These are phyloP conservation scores for Physcia stellaris DNA, from an alignment of 495 filamentous ascomycete species.

Conservation along the genomic window DNA sequence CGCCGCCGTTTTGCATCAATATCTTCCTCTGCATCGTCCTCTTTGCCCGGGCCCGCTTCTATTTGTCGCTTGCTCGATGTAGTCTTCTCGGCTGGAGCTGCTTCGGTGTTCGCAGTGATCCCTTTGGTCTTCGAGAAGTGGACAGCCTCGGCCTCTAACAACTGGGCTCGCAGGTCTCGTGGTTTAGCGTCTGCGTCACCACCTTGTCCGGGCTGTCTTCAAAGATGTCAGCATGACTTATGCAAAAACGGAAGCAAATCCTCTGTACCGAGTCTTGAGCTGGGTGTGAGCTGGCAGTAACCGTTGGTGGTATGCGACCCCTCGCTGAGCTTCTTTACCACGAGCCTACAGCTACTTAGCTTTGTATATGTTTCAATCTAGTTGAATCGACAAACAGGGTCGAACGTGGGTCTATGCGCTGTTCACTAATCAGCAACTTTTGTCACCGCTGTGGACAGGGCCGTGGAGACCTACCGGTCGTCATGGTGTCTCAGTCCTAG, in stretches of 20 bases:
- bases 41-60: slow-evolving; percentile 30
- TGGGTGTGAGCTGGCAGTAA: slow-evolving; percentile 85
- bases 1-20: slow-evolving; percentile 71
- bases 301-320: slow-evolving; percentile 91
- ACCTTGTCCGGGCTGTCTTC: slow-evolving; percentile 75
- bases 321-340: slow-evolving; percentile 88
- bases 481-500: slow-evolving; percentile 17
- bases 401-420: slow-evolving; percentile 19
- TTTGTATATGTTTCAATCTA: too few species aligned
- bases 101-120: slow-evolving; percentile 23
- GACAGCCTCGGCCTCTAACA: slow-evolving; percentile 74
- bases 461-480: slow-evolving; percentile 16
- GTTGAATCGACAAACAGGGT: slow-evolving; percentile 16
- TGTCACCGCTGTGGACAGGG: neutral
- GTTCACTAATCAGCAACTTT: slow-evolving; percentile 1
- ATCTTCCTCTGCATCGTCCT: slow-evolving; percentile 48
- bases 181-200: slow-evolving; percentile 57
- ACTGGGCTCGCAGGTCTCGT: slow-evolving; percentile 82
- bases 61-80: slow-evolving; percentile 52
- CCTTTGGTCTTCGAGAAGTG: slow-evolving; percentile 79
- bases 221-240: slow-evolving; percentile 6
- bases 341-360: slow-evolving; percentile 64
- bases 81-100: slow-evolving; percentile 24
- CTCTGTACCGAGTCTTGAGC: slow-evolving; percentile 64
- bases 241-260: slow-evolving; percentile 3